Evolutionary conservation across 2,329 filamentous ascomycete genomes (phyloP).

Genomic region (Paecilomyces sp.): DNA sequence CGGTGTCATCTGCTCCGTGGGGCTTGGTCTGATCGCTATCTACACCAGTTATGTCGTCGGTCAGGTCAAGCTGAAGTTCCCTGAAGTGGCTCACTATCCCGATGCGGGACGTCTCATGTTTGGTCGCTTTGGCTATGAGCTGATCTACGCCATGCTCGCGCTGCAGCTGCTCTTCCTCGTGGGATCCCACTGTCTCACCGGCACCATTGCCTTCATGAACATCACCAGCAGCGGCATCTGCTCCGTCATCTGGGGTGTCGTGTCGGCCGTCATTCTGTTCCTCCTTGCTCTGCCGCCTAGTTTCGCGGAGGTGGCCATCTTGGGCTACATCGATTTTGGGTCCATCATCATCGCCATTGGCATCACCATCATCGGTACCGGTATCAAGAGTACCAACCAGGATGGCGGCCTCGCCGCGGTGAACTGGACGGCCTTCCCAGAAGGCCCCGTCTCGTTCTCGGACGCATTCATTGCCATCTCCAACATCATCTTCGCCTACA

Average conservation of each 20-base stretch:
- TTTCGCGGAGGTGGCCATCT: slow-evolving; percentile 30
- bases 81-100: slow-evolving; percentile 36
- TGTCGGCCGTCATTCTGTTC: slow-evolving; percentile 34
- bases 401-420: slow-evolving; percentile 15
- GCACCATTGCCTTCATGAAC: slow-evolving; percentile 38
- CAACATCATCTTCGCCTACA: slow-evolving; percentile 36
- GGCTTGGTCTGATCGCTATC: slow-evolving; percentile 32
- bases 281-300: slow-evolving; percentile 26
- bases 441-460: slow-evolving; percentile 22
- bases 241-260: slow-evolving; percentile 35
- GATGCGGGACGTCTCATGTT: slow-evolving; percentile 38
- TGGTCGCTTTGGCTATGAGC: slow-evolving; percentile 35
- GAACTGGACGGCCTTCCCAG: slow-evolving; percentile 15
- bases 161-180: slow-evolving; percentile 37
- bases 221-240: slow-evolving; percentile 35
- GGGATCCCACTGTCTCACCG: slow-evolving; percentile 38
- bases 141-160: slow-evolving; percentile 37
- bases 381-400: slow-evolving; percentile 17
- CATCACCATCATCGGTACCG: slow-evolving; percentile 29
- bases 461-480: slow-evolving; percentile 27
- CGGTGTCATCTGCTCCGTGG: slow-evolving; percentile 37
- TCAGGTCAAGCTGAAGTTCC: slow-evolving; percentile 30
- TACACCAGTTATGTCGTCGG: slow-evolving; percentile 37
- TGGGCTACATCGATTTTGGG: slow-evolving; percentile 31
- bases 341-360: slow-evolving; percentile 26